Base-by-base conservation (phyloP, 768 basidiomycete genomes). In the Trametes gibbosa region DNA sequence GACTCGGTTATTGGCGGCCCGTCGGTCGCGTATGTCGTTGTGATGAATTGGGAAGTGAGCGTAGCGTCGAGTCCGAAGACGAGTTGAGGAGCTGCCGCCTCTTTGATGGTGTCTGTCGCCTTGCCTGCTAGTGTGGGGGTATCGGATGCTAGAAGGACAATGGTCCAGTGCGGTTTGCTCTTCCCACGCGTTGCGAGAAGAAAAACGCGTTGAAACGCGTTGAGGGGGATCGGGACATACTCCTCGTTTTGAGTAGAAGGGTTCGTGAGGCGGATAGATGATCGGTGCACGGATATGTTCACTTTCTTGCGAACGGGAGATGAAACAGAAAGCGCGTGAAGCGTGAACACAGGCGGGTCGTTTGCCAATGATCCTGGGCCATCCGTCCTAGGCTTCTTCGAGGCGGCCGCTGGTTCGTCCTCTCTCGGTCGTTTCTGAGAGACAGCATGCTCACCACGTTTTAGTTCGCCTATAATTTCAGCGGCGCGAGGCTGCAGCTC, bases 271-370 rank as follows among this genome's bases (percentile, higher is more conserved):
- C 74, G 76, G 55, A 91, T 75, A 6, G 81, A 50, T 3, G 50
- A 70, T 19, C 75, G 66, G 65, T 84, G 78, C 35, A 90, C 72
- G 3, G 81, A 80, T 64, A 92, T 79, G 65, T 91, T 83, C 39
- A 87, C 81, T 62, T 89, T 90, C 74, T 88, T 90, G 51, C 90
- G 84, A 51, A 91, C 70, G 12, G 90, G 90, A 0, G 89, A 84
- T 12, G 86, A 83, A n/a, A 80, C 75, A 27, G 89, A 90, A 41
- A 92, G 72, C 17, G 84, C 72, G 40, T 87, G 83, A 0, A 91
- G 73, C 2, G 85, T 82, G 71, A 81, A 85, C 10, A 81, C 56
- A 0, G 84, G 80, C 0, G 71, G 66, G 35, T 82, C 82, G 32
- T 76, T 73, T 12, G 49, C 53, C 1, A 27, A 17, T 10, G 57